Evolutionary conservation across 192 early-diverging fungal genomes (phyloP).

Genomic region (Umbelopsis vinacea): DNA sequence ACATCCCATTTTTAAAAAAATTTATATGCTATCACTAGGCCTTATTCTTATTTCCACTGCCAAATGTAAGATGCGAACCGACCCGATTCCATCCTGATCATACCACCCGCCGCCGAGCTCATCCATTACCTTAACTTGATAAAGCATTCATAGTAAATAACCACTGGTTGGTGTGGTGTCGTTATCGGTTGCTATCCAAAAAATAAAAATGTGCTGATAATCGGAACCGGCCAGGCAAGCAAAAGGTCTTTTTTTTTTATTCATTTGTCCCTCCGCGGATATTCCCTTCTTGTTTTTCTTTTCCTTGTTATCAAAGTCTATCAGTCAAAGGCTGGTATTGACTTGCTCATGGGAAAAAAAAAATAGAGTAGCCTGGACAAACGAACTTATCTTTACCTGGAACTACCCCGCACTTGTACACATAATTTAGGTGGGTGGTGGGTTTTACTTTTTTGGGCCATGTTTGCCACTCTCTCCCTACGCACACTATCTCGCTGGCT

Average conservation of each 20-base stretch:
- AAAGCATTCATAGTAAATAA: too few relatives aligned
- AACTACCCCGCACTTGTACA: slow-evolving; percentile 12
- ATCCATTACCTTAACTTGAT: not conserved
- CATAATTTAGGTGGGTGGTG: slow-evolving; percentile 1
- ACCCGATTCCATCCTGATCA: slow-evolving; percentile 15
- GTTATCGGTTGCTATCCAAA: too few relatives aligned
- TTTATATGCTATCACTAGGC: not conserved
- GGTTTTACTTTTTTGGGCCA: not conserved
- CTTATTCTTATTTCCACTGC: not conserved
- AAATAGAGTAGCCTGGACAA: not conserved
- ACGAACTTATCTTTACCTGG: slow-evolving; percentile 3
- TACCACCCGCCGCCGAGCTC: not conserved
- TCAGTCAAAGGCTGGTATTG: too few relatives aligned
- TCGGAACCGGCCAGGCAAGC: too few relatives aligned
- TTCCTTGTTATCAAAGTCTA: too few relatives aligned
- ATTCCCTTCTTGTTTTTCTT: too few relatives aligned
- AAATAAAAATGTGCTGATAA: too few relatives aligned
- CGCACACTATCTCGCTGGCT: not conserved
- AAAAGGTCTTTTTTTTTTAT: too few relatives aligned
- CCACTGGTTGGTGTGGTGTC: too few relatives aligned
- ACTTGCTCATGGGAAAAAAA: not conserved
- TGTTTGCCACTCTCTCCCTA: too few relatives aligned
- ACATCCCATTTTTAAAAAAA: not conserved
- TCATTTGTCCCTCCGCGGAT: too few relatives aligned
- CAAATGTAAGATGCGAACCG: slow-evolving; percentile 4